Percentiles rank a stretch among this genome's conserved stretches.
phyloP scores from a whole-genome alignment of 176 grass and related monocot species.

The Secale cereale region DNA sequence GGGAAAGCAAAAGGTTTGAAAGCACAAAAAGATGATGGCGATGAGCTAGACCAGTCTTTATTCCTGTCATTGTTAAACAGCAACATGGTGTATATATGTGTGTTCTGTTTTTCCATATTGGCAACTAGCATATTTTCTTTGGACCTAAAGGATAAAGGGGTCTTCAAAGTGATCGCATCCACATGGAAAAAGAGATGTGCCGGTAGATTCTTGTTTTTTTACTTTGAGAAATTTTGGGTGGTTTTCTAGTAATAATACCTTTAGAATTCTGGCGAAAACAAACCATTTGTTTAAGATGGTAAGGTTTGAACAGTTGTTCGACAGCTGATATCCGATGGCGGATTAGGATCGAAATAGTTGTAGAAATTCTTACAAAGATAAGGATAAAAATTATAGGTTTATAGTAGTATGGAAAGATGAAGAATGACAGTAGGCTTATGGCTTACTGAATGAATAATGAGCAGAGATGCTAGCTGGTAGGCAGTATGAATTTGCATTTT shows the following conservation, averaged over 20 bases:
- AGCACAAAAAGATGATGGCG: background rate
- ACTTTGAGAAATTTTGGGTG: background rate
- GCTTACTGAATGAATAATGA: background rate
- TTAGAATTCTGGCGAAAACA: background rate
- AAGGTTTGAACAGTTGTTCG: background rate
- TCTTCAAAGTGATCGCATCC: background rate
- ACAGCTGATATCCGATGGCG: background rate
- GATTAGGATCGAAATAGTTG: background rate
- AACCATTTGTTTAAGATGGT: background rate
- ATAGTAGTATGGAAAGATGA: background rate
- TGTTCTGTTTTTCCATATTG: background rate
- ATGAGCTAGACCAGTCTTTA: slow-evolving; percentile 11
- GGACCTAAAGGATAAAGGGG: background rate
- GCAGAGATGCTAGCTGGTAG: background rate
- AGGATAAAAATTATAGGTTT: background rate
- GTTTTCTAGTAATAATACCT: slow-evolving; percentile 1
- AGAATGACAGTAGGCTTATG: background rate
- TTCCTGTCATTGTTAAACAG: background rate
- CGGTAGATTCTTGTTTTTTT: background rate
- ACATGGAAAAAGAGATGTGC: slow-evolving; percentile 17
- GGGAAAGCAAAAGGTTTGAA: slow-evolving; percentile 7
- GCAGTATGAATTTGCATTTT: background rate
- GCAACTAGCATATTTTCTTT: slow-evolving; percentile 1
- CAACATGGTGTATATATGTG: background rate
- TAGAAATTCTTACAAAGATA: background rate